These are phyloP conservation scores for Cynanchum wilfordii DNA, from an alignment of 257 asterid genomes.

Conservation along the genomic window DNA sequence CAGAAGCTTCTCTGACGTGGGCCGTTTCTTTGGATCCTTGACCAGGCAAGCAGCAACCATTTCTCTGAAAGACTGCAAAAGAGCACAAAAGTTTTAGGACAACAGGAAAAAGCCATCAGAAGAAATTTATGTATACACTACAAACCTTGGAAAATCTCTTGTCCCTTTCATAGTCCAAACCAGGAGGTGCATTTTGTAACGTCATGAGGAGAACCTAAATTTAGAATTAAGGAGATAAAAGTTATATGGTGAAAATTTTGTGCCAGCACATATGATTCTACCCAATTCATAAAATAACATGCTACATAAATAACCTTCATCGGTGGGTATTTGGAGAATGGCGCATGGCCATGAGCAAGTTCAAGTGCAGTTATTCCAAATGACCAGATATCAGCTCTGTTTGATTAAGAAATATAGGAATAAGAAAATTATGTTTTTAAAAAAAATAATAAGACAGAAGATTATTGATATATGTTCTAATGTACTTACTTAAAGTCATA, in stretches of 20 bases:
- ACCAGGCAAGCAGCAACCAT: slow-evolving; percentile 97
- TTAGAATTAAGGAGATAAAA: slow-evolving; percentile 15
- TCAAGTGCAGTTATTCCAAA: slow-evolving; percentile 98
- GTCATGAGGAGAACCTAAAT: slow-evolving; percentile 97
- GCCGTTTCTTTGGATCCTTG: slow-evolving; percentile 99
- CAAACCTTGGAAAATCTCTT: slow-evolving; percentile 90
- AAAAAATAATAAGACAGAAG: slow-evolving; percentile 10
- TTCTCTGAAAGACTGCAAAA: slow-evolving; percentile 85
- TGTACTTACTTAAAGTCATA: slow-evolving; percentile 89
- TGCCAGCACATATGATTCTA: slow-evolving; percentile 5
- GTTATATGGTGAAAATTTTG: slow-evolving; percentile 8
- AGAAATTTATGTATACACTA: slow-evolving; percentile 26
- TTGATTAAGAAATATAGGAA: slow-evolving; percentile 24
- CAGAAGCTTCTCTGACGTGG: slow-evolving; percentile 90
- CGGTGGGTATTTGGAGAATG: slow-evolving; percentile 97
- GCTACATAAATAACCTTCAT: slow-evolving; percentile 65
- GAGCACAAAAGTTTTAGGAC: slow-evolving; percentile 26
- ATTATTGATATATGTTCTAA: neutral
- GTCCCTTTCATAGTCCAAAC: slow-evolving; percentile 98
- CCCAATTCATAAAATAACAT: slow-evolving; percentile 14
- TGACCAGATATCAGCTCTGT: slow-evolving; percentile 99
- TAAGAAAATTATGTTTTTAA: slow-evolving; percentile 8
- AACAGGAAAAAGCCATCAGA: slow-evolving; percentile 16
- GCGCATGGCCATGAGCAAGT: slow-evolving; percentile 99
- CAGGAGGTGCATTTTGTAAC: slow-evolving; percentile 98